phyloP scores from a whole-genome alignment of 805 yeast species.

The Sugiyamaella chiloensis region DNA sequence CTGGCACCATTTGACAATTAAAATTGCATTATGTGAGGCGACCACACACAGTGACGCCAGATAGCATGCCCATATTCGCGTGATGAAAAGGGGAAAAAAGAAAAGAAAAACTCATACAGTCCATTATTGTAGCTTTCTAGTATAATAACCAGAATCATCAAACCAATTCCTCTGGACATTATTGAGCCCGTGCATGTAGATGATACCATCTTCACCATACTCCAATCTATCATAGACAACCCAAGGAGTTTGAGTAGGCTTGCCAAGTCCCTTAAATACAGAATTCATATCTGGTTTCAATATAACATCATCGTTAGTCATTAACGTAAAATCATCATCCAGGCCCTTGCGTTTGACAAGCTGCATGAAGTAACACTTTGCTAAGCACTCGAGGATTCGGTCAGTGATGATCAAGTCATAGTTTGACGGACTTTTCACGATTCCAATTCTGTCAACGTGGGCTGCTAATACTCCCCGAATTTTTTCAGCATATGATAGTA shows the following conservation, averaged over 20 bases:
- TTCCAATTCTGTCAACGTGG: neutral
- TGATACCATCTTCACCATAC: constrained; percentile 10
- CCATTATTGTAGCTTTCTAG: too few species aligned
- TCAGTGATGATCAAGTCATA: neutral
- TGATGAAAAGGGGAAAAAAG: too few species aligned
- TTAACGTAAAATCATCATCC: neutral
- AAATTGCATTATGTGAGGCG: too few species aligned
- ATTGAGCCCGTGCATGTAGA: constrained; percentile 16
- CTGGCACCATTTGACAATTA: too few species aligned
- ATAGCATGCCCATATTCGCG: too few species aligned
- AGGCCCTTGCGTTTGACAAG: constrained; percentile 17
- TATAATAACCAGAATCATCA: constrained; percentile 10
- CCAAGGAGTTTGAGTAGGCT: constrained; percentile 12
- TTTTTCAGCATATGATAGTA: constrained; percentile 62
- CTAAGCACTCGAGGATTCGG: constrained; percentile 14
- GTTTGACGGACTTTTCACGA: neutral
- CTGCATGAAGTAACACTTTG: constrained; percentile 17
- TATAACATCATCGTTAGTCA: neutral
- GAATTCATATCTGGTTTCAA: constrained; percentile 4
- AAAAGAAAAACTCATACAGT: too few species aligned
- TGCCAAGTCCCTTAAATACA: constrained; percentile 7
- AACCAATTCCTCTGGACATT: constrained; percentile 1
- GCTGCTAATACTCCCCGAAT: neutral
- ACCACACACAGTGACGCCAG: too few species aligned
- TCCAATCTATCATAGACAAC: constrained; percentile 15